These are phyloP conservation scores for Eucalyptus melliodora DNA, from an alignment of 345 rosid species.

Conservation along the genomic window DNA sequence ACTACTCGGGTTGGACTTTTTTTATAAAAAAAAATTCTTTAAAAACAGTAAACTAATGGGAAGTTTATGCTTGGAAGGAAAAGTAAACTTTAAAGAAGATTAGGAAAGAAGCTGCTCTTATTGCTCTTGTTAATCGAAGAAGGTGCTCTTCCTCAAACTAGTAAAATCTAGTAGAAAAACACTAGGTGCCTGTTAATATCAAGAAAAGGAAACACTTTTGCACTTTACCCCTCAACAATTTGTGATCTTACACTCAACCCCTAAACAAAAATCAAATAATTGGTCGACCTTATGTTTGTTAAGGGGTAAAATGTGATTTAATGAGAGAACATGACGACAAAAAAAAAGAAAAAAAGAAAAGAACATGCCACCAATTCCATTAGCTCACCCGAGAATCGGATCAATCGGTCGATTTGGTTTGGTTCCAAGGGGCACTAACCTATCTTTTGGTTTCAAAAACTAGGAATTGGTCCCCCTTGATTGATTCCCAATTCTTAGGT, in stretches of 20 bases:
- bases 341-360: rapidly evolving
- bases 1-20: rapidly evolving
- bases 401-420: rapidly evolving
- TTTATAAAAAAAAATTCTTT: too few species aligned
- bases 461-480: neutral
- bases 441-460: neutral
- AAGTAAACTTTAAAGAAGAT: neutral
- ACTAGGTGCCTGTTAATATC: neutral
- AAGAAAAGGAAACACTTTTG: neutral
- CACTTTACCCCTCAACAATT: neutral
- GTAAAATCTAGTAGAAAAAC: neutral
- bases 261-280: neutral
- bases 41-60: neutral
- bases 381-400: neutral
- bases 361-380: neutral
- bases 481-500: too few species aligned
- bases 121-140: neutral
- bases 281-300: neutral
- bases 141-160: neutral
- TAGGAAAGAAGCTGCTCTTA: neutral
- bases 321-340: neutral
- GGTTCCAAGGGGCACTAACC: neutral
- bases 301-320: neutral
- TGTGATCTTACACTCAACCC: neutral
- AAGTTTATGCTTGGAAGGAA: neutral